Evolutionary conservation across 306 rosid species (phyloP).

Genomic region (Ziziphus jujuba): DNA sequence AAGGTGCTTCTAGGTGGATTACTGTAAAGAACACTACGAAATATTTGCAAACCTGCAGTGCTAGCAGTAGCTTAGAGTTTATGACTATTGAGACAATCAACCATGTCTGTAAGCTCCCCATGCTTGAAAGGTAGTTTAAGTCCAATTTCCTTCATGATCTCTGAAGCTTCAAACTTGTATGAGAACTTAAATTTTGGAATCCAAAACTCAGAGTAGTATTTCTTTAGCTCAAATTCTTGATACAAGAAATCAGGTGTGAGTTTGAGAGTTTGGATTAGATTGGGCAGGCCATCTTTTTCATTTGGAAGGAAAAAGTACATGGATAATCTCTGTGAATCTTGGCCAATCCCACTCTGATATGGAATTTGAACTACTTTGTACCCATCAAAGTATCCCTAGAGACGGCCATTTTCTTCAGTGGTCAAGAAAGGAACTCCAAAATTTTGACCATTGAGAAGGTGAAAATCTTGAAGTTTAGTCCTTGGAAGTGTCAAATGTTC

Average conservation of each 20-base stretch:
- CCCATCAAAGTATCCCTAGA: neutral
- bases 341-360: no score
- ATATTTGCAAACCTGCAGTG: constrained; percentile 14
- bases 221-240: neutral
- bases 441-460: constrained; percentile 10
- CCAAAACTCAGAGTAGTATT: neutral
- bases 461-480: neutral
- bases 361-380: no score
- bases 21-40: rapidly evolving
- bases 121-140: constrained; percentile 9
- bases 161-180: neutral
- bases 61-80: no score
- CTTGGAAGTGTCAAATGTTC: neutral
- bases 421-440: constrained; percentile 26
- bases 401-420: neutral
- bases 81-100: neutral
- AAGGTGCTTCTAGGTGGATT: neutral
- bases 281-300: constrained; percentile 19
- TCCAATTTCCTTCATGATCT: constrained; percentile 16
- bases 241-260: constrained; percentile 8
- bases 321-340: no score
- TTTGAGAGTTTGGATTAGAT: neutral
- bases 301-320: no score
- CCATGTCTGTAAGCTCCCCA: constrained; percentile 24
- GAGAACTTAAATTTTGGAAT: constrained; percentile 35